These are phyloP conservation scores for Zymoseptoria tritici DNA, from an alignment of 2,329 filamentous ascomycete genomes.

Conservation along the genomic window DNA sequence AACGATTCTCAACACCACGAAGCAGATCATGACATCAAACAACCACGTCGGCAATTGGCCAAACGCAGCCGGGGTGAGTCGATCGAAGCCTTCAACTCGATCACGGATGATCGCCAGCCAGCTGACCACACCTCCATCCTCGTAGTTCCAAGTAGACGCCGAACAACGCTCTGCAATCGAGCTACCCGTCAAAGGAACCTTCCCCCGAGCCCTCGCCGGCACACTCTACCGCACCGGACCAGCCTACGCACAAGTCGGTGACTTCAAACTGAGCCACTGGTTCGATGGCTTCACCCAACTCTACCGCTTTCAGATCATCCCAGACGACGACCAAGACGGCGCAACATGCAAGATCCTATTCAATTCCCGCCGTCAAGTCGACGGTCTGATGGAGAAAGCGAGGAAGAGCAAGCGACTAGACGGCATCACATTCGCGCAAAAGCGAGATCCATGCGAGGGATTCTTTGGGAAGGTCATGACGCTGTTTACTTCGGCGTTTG, in stretches of 20 bases:
- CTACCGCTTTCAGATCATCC: slow-evolving; percentile 64
- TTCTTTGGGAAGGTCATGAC: slow-evolving; percentile 65
- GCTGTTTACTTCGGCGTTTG: slow-evolving; percentile 39
- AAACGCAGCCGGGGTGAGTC: slow-evolving; percentile 2
- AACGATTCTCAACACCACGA: background rate
- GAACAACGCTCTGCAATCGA: slow-evolving; percentile 35
- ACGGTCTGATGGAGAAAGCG: slow-evolving; percentile 55
- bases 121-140: background rate
- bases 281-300: slow-evolving; percentile 69
- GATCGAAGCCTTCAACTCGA: background rate
- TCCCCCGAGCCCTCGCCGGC: slow-evolving; percentile 65
- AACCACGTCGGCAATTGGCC: background rate
- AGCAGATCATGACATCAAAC: background rate
- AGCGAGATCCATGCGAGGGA: slow-evolving; percentile 65
- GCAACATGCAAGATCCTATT: slow-evolving; percentile 51
- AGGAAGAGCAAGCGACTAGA: slow-evolving; percentile 51
- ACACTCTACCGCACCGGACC: slow-evolving; percentile 68
- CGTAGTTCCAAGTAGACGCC: slow-evolving; percentile 5
- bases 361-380: slow-evolving; percentile 61
- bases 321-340: slow-evolving; percentile 24
- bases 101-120: background rate
- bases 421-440: slow-evolving; percentile 60
- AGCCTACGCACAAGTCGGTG: slow-evolving; percentile 49
- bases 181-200: slow-evolving; percentile 55
- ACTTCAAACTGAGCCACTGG: slow-evolving; percentile 63